phyloP scores from a whole-genome alignment of 192 early-diverging fungal genomes.

The Backusella liffmaniae region DNA sequence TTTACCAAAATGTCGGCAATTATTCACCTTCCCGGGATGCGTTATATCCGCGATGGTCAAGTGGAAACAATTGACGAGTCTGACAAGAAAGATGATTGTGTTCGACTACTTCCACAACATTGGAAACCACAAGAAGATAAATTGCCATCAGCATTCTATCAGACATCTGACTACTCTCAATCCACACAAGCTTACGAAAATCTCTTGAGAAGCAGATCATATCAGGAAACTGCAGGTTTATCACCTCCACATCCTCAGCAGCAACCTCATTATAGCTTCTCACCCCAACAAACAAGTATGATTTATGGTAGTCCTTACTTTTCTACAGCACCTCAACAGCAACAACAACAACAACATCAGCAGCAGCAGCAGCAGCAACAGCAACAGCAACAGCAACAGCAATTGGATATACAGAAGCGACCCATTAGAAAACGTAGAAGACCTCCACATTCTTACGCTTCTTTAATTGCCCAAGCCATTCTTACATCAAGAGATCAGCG shows the following conservation, averaged over 20 bases:
- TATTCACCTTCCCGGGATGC: constrained; percentile 20
- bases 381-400: constrained; percentile 11
- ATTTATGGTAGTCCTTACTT: constrained; percentile 7
- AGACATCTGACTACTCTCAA: constrained; percentile 4
- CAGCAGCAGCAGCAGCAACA: background rate
- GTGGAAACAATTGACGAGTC: constrained; percentile 12
- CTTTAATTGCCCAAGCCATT: constrained; percentile 82
- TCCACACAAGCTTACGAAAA: constrained; percentile 6
- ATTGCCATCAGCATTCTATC: constrained; percentile 2
- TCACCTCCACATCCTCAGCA: constrained; percentile 1
- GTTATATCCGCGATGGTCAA: constrained; percentile 19
- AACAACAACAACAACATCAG: background rate
- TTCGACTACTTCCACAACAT: background rate
- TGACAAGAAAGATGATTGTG: background rate
- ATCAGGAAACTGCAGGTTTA: background rate
- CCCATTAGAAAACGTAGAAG: constrained; percentile 29
- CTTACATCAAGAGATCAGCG: constrained; percentile 50
- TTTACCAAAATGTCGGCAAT: constrained; percentile 13
- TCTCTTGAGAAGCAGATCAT: background rate
- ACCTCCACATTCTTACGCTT: constrained; percentile 80
- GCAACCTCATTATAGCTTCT: constrained; percentile 6
- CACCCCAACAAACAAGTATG: constrained; percentile 5
- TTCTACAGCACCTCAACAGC: background rate
- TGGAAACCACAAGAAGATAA: constrained; percentile 12
- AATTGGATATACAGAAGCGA: constrained; percentile 8